phyloP scores from a whole-genome alignment of 1,139 yeast genomes.

The Arxiozyma bovina region DNA sequence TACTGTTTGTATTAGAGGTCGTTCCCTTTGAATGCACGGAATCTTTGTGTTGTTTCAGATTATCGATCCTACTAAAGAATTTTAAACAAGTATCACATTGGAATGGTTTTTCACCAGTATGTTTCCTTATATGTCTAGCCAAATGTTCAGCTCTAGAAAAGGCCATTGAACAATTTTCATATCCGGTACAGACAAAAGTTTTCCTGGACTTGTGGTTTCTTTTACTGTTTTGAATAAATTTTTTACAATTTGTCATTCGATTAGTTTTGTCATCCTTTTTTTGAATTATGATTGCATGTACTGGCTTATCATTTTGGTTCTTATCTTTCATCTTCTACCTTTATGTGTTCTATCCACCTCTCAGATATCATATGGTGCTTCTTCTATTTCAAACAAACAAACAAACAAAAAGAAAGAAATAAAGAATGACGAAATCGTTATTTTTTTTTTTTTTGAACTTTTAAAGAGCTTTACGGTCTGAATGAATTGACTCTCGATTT shows the following conservation, averaged over 20 bases:
- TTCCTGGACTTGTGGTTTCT: slow-evolving; percentile 35
- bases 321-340: too few relatives aligned
- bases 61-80: slow-evolving; percentile 76
- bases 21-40: slow-evolving; percentile 54
- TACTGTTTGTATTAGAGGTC: not conserved
- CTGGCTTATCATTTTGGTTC: too few relatives aligned
- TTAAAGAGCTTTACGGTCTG: too few relatives aligned
- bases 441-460: too few relatives aligned
- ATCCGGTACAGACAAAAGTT: slow-evolving; percentile 79
- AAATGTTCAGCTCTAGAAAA: slow-evolving; percentile 85
- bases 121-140: slow-evolving; percentile 87
- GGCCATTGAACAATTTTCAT: slow-evolving; percentile 83
- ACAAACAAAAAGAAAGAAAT: too few relatives aligned
- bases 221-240: not conserved
- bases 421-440: too few relatives aligned
- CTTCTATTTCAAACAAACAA: too few relatives aligned
- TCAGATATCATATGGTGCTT: too few relatives aligned
- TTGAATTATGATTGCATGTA: too few relatives aligned
- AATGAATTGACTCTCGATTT: too few relatives aligned
- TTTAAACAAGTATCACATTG: slow-evolving; percentile 76
- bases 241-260: not conserved
- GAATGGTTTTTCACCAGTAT: slow-evolving; percentile 93
- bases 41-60: slow-evolving; percentile 84
- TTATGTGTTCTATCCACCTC: too few relatives aligned
- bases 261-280: not conserved